Conservation (phyloP, 768 basidiomycete species). For the Suillus plorans region DNA sequence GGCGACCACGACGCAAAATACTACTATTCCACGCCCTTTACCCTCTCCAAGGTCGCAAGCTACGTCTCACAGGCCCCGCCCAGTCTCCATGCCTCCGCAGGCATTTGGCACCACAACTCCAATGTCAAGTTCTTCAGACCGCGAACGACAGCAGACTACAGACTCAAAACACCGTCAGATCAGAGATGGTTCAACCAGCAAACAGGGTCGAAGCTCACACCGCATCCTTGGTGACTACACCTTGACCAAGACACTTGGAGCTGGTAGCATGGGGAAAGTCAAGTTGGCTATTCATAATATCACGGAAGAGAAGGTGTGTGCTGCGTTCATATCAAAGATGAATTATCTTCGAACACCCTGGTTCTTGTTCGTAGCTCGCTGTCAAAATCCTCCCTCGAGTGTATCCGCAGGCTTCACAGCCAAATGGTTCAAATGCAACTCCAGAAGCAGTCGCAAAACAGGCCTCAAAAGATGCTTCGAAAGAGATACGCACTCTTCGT, state of each 20-base stretch:
- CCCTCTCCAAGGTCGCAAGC: conserved; percentile 25
- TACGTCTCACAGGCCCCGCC: conserved; percentile 46
- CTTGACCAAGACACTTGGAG: conserved; percentile 94
- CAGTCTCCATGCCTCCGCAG: conserved; percentile 77
- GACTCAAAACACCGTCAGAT: conserved; percentile 29
- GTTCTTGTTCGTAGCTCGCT: conserved; percentile 65
- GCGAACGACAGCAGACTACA: conserved; percentile 28
- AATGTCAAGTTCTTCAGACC: conserved; percentile 30
- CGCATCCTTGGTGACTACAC: conserved; percentile 91
- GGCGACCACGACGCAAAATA: conserved; percentile 21
- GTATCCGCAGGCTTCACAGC: conserved; percentile 55
- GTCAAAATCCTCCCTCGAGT: conserved; percentile 97
- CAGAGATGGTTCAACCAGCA: conserved; percentile 33
- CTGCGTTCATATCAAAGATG: conserved; percentile 4
- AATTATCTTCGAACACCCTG: neutral
- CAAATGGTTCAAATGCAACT: conserved; percentile 44
- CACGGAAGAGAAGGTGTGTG: conserved; percentile 87
- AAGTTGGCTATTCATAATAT: conserved; percentile 90
- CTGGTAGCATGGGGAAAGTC: conserved; percentile 99
- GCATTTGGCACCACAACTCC: conserved; percentile 36
- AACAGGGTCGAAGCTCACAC: conserved; percentile 36
- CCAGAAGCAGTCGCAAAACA: conserved; percentile 71
- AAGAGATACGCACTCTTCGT: conserved; percentile 93
- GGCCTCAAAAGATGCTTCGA: conserved; percentile 86
- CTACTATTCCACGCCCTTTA: conserved; percentile 34